Evolutionary conservation across 1,284 basidiomycete species (phyloP).

Genomic region (Ceratobasidium sp.): DNA sequence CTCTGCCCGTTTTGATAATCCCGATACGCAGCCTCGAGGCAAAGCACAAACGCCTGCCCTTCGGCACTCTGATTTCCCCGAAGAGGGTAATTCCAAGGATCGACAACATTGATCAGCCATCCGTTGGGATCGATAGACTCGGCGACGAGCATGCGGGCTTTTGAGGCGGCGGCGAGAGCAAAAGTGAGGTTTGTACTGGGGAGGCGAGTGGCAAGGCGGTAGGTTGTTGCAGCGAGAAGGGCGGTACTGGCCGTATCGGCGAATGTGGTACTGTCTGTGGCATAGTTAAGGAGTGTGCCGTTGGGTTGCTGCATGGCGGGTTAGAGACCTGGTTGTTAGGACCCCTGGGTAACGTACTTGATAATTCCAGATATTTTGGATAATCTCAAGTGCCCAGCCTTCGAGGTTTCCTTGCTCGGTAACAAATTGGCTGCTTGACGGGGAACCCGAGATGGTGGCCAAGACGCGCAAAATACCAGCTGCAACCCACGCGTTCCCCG

Average conservation of each 20-base stretch:
- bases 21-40: conserved; percentile 74
- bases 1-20: conserved; percentile 59
- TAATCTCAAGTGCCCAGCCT: conserved; percentile 64
- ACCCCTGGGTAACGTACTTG: conserved; percentile 27
- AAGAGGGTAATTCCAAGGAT: conserved; percentile 67
- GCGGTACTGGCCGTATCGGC: conserved; percentile 80
- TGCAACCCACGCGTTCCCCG: conserved; percentile 87
- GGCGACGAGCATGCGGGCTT: conserved; percentile 48
- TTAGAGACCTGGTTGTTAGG: background rate
- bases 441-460: conserved; percentile 74
- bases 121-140: conserved; percentile 65
- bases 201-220: conserved; percentile 63
- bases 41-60: conserved; percentile 74
- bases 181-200: conserved; percentile 38
- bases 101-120: conserved; percentile 76
- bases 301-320: conserved; percentile 59
- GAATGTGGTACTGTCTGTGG: conserved; percentile 62
- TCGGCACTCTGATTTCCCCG: conserved; percentile 68
- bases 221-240: conserved; percentile 80
- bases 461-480: conserved; percentile 87
- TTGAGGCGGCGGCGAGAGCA: conserved; percentile 46
- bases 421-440: conserved; percentile 62
- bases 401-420: conserved; percentile 69
- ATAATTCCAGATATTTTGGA: conserved; percentile 46
- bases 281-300: conserved; percentile 81